These are phyloP conservation scores for Kregervanrija fluxuum DNA, from an alignment of 805 yeast genomes.

Conservation along the genomic window DNA sequence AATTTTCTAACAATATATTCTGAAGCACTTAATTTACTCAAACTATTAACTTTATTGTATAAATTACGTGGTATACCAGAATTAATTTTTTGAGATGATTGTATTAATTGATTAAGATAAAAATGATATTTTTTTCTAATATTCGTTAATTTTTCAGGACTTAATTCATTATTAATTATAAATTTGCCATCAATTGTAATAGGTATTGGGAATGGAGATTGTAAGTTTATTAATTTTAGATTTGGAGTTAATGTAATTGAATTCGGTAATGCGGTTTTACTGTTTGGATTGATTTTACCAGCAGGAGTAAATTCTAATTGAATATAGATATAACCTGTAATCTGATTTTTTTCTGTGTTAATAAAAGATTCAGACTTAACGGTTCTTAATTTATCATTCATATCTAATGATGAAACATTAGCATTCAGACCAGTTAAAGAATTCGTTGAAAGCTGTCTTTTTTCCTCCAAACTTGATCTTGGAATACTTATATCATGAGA, in stretches of 20 bases:
- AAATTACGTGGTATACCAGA: conserved; percentile 10
- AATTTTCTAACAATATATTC: conserved; percentile 5
- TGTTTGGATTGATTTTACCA: background rate
- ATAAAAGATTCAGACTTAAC: background rate
- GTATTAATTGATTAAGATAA: conserved; percentile 7
- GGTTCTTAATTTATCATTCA: background rate
- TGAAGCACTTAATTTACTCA: conserved; percentile 2
- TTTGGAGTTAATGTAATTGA: conserved; percentile 8
- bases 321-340: conserved; percentile 5
- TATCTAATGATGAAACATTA: background rate
- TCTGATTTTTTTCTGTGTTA: background rate
- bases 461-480: too few relatives aligned
- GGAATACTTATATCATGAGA: too few relatives aligned
- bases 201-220: conserved; percentile 15
- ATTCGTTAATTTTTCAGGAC: conserved; percentile 1
- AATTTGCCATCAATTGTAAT: conserved; percentile 14
- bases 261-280: conserved; percentile 7
- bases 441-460: too few relatives aligned
- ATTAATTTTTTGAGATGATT: conserved; percentile 7
- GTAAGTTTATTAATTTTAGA: conserved; percentile 11
- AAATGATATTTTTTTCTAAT: conserved; percentile 7
- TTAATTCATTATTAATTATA: conserved; percentile 6
- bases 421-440: too few relatives aligned
- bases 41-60: conserved; percentile 6
- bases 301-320: conserved; percentile 5